Conservation (phyloP, 2,329 filamentous ascomycete genomes). For the Hypomyces rosellus region DNA sequence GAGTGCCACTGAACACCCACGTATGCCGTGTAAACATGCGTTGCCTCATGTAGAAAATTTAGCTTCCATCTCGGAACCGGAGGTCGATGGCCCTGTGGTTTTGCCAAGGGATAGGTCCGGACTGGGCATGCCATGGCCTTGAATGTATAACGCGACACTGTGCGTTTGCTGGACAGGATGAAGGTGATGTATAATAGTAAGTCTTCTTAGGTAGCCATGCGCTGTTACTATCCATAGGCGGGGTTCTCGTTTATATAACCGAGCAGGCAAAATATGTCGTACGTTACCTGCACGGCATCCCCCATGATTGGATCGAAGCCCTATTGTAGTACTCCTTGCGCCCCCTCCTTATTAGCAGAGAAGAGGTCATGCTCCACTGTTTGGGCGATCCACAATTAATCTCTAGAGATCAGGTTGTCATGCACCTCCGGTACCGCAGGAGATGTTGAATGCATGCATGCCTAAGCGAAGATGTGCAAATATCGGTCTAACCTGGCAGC, state of each 20-base stretch:
- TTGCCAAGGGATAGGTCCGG: slow-evolving; percentile 23
- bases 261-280: background rate
- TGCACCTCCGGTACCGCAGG: no score
- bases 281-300: background rate
- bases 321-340: no score
- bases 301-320: no score
- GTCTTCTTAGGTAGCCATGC: background rate
- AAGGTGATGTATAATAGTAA: background rate
- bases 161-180: background rate
- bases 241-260: background rate
- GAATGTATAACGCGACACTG: background rate
- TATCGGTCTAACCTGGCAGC: no score
- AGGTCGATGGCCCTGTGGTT: slow-evolving; percentile 22
- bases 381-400: no score
- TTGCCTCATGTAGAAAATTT: slow-evolving; percentile 11
- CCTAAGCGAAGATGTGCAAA: no score
- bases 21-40: slow-evolving; percentile 21
- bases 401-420: no score
- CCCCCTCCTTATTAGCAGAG: no score
- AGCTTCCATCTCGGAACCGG: slow-evolving; percentile 27
- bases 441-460: no score
- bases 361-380: no score
- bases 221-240: background rate
- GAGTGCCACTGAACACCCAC: slow-evolving; percentile 22
- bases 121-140: slow-evolving; percentile 2